A percentile compares a stretch with the other conserved stretches of the same genome.
Conservation (phyloP, 257 asterid genomes). For the Linaria vulgaris region DNA sequence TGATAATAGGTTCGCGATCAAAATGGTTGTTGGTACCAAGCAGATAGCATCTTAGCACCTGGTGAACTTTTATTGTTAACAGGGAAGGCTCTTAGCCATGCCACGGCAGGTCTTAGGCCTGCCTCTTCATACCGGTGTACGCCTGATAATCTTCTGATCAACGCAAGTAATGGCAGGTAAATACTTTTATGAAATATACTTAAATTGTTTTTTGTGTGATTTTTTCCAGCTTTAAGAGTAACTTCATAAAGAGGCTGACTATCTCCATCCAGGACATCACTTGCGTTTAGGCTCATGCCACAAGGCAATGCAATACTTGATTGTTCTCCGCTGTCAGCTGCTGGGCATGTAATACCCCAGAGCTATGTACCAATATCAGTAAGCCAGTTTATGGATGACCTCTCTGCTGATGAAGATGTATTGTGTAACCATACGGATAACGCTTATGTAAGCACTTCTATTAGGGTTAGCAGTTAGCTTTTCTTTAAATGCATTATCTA, state of each 20-base stretch:
- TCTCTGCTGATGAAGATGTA: conserved; percentile 79
- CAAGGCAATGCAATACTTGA: conserved; percentile 91
- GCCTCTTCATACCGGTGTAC: conserved; percentile 65
- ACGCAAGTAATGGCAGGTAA: conserved; percentile 73
- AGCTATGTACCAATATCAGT: conserved; percentile 83
- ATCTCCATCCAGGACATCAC: conserved; percentile 69
- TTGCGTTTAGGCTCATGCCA: conserved; percentile 92
- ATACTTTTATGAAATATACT: conserved; percentile 17
- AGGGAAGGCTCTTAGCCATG: conserved; percentile 95
- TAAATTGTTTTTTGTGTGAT: background rate
- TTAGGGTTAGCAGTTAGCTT: conserved; percentile 16
- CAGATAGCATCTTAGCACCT: conserved; percentile 69
- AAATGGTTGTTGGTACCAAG: conserved; percentile 95
- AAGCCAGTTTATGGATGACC: conserved; percentile 92
- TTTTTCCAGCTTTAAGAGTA: conserved; percentile 21
- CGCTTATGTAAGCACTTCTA: conserved; percentile 58
- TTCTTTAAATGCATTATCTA: background rate
- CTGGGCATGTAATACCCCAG: conserved; percentile 92
- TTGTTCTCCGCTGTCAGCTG: conserved; percentile 80
- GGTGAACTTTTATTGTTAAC: conserved; percentile 86
- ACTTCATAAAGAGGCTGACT: conserved; percentile 29
- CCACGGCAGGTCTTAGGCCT: conserved; percentile 88
- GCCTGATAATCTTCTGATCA: conserved; percentile 44
- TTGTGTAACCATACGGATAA: conserved; percentile 53
- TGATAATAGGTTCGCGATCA: conserved; percentile 78